Conservation (phyloP, 306 rosid species). For the Adenanthera pavonina region DNA sequence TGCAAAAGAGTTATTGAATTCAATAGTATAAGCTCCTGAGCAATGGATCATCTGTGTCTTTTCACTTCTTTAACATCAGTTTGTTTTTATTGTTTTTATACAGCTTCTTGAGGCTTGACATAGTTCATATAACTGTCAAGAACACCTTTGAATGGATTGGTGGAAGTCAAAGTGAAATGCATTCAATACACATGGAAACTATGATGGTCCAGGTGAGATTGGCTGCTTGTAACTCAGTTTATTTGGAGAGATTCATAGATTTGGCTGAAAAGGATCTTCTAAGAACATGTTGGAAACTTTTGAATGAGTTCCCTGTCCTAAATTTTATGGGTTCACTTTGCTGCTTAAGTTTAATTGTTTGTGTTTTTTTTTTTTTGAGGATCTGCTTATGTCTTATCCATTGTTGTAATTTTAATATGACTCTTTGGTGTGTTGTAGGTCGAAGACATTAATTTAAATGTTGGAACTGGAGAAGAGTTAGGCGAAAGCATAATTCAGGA, state of each 20-base stretch:
- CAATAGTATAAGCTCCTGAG: constrained; percentile 13
- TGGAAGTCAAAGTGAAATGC: constrained; percentile 81
- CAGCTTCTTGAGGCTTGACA: constrained; percentile 97
- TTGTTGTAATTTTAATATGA: constrained; percentile 9
- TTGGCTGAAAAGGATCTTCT: constrained; percentile 28
- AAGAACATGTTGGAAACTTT: constrained; percentile 22
- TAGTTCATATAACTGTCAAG: constrained; percentile 89
- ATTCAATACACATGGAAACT: constrained; percentile 87
- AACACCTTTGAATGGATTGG: constrained; percentile 85
- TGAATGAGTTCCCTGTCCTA: constrained; percentile 11
- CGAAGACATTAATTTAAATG: constrained; percentile 91
- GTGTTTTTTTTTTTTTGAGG: neutral
- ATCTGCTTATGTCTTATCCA: neutral
- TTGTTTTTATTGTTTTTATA: constrained; percentile 38
- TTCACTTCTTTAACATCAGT: constrained; percentile 32
- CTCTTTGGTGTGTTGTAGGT: constrained; percentile 59
- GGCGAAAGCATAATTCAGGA: constrained; percentile 94
- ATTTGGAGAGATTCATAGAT: constrained; percentile 22
- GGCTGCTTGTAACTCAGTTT: constrained; percentile 29
- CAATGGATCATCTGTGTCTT: constrained; percentile 23
- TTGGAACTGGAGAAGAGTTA: constrained; percentile 75
- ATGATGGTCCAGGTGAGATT: constrained; percentile 75
- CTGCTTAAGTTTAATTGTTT: neutral
- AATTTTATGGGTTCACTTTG: constrained; percentile 13
- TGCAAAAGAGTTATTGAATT: constrained; percentile 19